phyloP scores from a whole-genome alignment of 192 early-diverging fungal genomes.

The Entomortierella chlamydospora region DNA sequence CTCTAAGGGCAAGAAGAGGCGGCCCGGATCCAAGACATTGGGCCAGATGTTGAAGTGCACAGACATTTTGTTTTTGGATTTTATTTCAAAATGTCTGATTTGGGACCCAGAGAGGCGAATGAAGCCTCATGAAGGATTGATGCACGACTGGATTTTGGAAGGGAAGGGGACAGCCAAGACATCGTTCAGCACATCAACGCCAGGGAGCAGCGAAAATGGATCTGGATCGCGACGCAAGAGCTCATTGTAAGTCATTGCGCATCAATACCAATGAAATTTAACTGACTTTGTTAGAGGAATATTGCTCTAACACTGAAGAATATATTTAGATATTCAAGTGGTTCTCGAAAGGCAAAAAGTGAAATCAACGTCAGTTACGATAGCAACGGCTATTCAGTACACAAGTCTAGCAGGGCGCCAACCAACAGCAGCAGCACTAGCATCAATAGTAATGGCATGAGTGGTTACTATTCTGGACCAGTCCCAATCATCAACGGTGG shows the following conservation, averaged over 20 bases:
- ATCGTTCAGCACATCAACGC: background rate
- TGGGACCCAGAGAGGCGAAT: slow-evolving; percentile 94
- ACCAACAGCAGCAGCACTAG: background rate
- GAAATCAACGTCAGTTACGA: background rate
- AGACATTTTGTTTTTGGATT: slow-evolving; percentile 88
- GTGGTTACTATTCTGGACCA: background rate
- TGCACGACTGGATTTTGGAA: slow-evolving; percentile 86
- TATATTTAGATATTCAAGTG: slow-evolving; percentile 1
- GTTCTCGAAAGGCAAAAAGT: slow-evolving; percentile 12
- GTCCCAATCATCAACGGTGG: slow-evolving; percentile 6
- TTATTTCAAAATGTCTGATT: slow-evolving; percentile 82
- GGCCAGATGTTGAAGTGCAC: slow-evolving; percentile 75
- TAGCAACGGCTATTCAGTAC: background rate
- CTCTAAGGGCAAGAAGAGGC: slow-evolving; percentile 90
- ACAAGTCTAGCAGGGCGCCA: slow-evolving; percentile 20
- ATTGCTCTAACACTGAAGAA: too few species aligned
- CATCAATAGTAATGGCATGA: background rate
- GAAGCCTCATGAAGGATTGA: slow-evolving; percentile 85
- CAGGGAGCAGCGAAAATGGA: background rate
- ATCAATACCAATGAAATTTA: too few species aligned
- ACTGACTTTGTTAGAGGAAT: too few species aligned
- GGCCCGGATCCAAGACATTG: slow-evolving; percentile 82
- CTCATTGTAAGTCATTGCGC: slow-evolving; percentile 6
- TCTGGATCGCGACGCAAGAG: slow-evolving; percentile 28
- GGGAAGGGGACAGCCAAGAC: slow-evolving; percentile 11